Conservation (phyloP, 768 basidiomycete genomes). For the Symmetrospora coprosmae region DNA sequence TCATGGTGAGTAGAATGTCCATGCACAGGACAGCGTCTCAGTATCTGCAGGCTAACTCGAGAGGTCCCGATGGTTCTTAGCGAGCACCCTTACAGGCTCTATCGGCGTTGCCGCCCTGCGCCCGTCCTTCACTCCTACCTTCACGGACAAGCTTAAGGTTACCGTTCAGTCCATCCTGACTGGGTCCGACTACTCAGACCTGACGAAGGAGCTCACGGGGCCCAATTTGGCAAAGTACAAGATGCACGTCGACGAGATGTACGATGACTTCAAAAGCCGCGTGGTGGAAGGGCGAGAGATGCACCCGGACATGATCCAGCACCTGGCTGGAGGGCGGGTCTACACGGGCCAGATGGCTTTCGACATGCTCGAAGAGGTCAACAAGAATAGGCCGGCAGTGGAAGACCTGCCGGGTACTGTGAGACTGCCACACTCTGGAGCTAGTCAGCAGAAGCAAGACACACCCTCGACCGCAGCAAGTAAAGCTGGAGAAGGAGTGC, state of each 20-base stretch:
- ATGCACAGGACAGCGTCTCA: not conserved
- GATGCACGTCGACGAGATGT: slow-evolving; percentile 30
- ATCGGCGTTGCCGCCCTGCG: slow-evolving; percentile 32
- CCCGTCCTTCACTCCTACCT: slow-evolving; percentile 29
- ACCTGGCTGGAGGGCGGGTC: slow-evolving; percentile 32
- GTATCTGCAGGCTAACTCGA: not conserved
- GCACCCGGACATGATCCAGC: slow-evolving; percentile 27
- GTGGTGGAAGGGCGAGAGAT: slow-evolving; percentile 31
- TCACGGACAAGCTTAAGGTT: slow-evolving; percentile 33
- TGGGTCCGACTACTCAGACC: slow-evolving; percentile 26
- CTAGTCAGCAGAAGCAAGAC: slow-evolving; percentile 23
- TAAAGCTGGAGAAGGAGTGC: not conserved
- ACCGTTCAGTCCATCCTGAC: slow-evolving; percentile 31
- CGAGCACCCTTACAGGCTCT: slow-evolving; percentile 32
- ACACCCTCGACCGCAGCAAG: not conserved
- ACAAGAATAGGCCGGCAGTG: not conserved
- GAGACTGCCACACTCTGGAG: not conserved
- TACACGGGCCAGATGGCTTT: slow-evolving; percentile 28
- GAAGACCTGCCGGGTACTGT: not conserved
- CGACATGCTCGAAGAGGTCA: slow-evolving; percentile 22
- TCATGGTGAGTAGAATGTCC: slow-evolving; percentile 17
- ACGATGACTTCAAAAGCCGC: slow-evolving; percentile 29
- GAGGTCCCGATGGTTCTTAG: not conserved
- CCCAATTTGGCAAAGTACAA: slow-evolving; percentile 26
- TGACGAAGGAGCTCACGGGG: slow-evolving; percentile 21